These are phyloP conservation scores for Coniferiporia weirii DNA, from an alignment of 1,284 basidiomycete species.

Conservation along the genomic window DNA sequence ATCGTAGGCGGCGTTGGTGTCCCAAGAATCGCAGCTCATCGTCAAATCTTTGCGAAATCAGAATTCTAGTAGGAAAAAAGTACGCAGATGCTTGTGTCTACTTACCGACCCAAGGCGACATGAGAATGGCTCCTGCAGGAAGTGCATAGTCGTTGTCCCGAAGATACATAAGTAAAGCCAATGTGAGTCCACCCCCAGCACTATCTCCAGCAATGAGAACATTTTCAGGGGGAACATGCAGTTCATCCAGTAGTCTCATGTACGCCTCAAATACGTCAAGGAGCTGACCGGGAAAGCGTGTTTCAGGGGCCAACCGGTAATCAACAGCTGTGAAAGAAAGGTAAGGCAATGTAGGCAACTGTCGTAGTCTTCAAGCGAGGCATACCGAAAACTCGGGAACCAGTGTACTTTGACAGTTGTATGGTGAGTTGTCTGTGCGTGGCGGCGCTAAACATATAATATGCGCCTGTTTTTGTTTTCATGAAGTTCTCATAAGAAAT, in stretches of 20 bases:
- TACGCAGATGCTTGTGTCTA: slow-evolving; percentile 21
- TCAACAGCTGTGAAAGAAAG: slow-evolving; percentile 65
- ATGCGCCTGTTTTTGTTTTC: slow-evolving; percentile 59
- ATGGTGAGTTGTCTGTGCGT: slow-evolving; percentile 91
- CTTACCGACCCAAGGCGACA: slow-evolving; percentile 93
- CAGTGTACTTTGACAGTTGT: slow-evolving; percentile 84
- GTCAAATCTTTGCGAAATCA: slow-evolving; percentile 62
- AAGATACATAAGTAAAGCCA: slow-evolving; percentile 90
- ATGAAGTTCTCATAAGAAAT: slow-evolving; percentile 1
- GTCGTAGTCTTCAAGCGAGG: not conserved
- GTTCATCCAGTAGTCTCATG: slow-evolving; percentile 81
- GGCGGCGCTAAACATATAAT: slow-evolving; percentile 92
- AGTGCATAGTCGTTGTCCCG: slow-evolving; percentile 79
- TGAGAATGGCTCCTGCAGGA: slow-evolving; percentile 77
- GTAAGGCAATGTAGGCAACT: not conserved
- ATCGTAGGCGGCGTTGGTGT: slow-evolving; percentile 82
- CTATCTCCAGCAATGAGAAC: slow-evolving; percentile 89
- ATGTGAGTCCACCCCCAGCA: slow-evolving; percentile 84
- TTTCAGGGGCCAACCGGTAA: slow-evolving; percentile 94
- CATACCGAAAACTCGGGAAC: slow-evolving; percentile 91
- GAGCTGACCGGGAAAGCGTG: slow-evolving; percentile 88
- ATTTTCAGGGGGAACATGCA: slow-evolving; percentile 88
- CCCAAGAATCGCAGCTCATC: slow-evolving; percentile 97
- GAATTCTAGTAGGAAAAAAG: not conserved
- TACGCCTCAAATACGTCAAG: slow-evolving; percentile 90